phyloP scores from a whole-genome alignment of 352 stramenopile genomes.

The Thraustochytrium sp. region DNA sequence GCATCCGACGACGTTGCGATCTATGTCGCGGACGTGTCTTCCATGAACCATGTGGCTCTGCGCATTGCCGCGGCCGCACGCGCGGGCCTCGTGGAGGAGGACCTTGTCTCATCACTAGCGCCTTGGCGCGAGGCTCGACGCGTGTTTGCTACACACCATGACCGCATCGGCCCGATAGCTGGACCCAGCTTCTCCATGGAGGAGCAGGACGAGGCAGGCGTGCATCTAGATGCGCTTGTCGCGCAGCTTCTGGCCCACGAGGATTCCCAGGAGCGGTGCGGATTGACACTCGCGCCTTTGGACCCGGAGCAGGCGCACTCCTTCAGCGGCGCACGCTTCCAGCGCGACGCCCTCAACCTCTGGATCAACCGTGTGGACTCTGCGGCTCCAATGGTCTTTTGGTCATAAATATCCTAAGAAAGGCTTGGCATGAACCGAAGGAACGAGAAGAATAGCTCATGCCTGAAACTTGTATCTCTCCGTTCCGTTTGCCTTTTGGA shows the following conservation, averaged over 20 bases:
- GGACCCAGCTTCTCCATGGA: background rate
- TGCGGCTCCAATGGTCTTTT: background rate
- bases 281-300: background rate
- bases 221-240: background rate
- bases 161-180: too few species aligned
- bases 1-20: background rate
- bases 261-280: background rate
- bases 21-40: background rate
- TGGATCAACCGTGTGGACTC: slow-evolving; percentile 9
- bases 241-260: background rate
- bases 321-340: background rate
- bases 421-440: too few species aligned
- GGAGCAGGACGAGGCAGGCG: background rate
- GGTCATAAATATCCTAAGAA: background rate
- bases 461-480: background rate
- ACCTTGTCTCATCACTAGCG: background rate
- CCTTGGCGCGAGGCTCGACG: background rate
- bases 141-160: background rate
- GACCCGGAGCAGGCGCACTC: background rate
- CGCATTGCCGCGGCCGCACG: background rate
- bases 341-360: background rate
- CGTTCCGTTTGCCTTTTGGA: too few species aligned
- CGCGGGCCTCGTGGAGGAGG: background rate
- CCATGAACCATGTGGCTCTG: background rate
- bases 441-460: too few species aligned